phyloP scores from a whole-genome alignment of 345 rosid species.

The Ceriops decandra region DNA sequence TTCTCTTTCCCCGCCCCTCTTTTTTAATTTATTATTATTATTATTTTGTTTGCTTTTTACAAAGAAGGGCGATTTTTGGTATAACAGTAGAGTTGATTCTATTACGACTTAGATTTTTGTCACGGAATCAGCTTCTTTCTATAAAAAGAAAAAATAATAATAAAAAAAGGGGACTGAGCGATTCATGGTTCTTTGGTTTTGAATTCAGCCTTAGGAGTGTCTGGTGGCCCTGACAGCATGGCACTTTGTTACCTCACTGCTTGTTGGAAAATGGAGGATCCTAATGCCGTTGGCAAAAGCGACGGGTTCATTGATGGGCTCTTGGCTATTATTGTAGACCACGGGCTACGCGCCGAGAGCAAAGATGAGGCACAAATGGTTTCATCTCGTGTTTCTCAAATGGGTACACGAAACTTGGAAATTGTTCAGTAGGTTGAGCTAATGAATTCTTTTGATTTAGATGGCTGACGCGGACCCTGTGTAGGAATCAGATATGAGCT shows the following conservation, averaged over 20 bases:
- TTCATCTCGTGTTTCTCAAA: slow-evolving; percentile 53
- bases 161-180: too few relatives aligned
- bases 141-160: too few relatives aligned
- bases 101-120: too few relatives aligned
- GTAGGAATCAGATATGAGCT: slow-evolving; percentile 91
- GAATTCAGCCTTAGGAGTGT: slow-evolving; percentile 73
- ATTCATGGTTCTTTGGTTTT: not conserved
- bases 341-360: slow-evolving; percentile 74
- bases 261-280: slow-evolving; percentile 63
- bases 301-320: slow-evolving; percentile 68
- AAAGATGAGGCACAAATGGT: slow-evolving; percentile 68
- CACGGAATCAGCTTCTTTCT: too few relatives aligned
- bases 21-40: not conserved
- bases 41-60: slow-evolving; percentile 15
- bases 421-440: not conserved
- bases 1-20: not conserved
- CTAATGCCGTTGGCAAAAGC: slow-evolving; percentile 21
- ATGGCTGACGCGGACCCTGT: slow-evolving; percentile 31
- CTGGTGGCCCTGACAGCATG: slow-evolving; percentile 97
- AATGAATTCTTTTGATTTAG: slow-evolving; percentile 12
- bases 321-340: slow-evolving; percentile 82
- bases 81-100: too few relatives aligned
- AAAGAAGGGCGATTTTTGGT: too few relatives aligned
- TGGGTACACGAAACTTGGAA: slow-evolving; percentile 47
- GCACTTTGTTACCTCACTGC: slow-evolving; percentile 81